These are phyloP conservation scores for Pichia cephalocereana DNA, from an alignment of 805 yeast genomes.

Conservation along the genomic window DNA sequence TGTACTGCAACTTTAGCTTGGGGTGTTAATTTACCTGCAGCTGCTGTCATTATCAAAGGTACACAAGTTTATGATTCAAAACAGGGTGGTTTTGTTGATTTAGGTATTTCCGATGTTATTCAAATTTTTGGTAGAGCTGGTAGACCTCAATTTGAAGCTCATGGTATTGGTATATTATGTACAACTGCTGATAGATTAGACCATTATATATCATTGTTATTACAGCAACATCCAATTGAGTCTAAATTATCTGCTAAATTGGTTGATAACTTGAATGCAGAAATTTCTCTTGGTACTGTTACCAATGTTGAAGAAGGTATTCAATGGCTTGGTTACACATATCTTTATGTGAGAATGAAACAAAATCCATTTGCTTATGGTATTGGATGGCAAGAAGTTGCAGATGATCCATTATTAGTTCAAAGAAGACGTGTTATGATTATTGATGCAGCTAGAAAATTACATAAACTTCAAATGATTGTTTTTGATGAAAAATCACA, in stretches of 20 bases:
- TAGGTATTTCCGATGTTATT: slow-evolving; percentile 93
- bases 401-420: slow-evolving; percentile 72
- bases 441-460: slow-evolving; percentile 65
- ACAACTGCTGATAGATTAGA: slow-evolving; percentile 76
- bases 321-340: slow-evolving; percentile 97
- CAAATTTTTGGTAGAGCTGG: slow-evolving; percentile 99
- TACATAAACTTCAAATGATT: slow-evolving; percentile 89
- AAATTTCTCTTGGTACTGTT: slow-evolving; percentile 89
- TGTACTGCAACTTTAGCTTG: slow-evolving; percentile 98
- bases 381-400: slow-evolving; percentile 76
- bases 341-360: slow-evolving; percentile 87
- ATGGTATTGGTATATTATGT: slow-evolving; percentile 87
- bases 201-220: slow-evolving; percentile 78
- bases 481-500: slow-evolving; percentile 80
- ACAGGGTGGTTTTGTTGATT: slow-evolving; percentile 87
- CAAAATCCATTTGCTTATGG: slow-evolving; percentile 92
- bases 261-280: slow-evolving; percentile 93
- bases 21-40: slow-evolving; percentile 99
- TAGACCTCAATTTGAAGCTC: slow-evolving; percentile 89
- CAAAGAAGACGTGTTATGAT: slow-evolving; percentile 71
- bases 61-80: slow-evolving; percentile 93
- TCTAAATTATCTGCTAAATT: slow-evolving; percentile 68
- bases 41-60: slow-evolving; percentile 93
- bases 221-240: slow-evolving; percentile 96
- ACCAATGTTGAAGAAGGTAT: slow-evolving; percentile 92